These are phyloP conservation scores for Laburnicola sp. DNA, from an alignment of 2,329 filamentous ascomycete genomes.

Conservation along the genomic window DNA sequence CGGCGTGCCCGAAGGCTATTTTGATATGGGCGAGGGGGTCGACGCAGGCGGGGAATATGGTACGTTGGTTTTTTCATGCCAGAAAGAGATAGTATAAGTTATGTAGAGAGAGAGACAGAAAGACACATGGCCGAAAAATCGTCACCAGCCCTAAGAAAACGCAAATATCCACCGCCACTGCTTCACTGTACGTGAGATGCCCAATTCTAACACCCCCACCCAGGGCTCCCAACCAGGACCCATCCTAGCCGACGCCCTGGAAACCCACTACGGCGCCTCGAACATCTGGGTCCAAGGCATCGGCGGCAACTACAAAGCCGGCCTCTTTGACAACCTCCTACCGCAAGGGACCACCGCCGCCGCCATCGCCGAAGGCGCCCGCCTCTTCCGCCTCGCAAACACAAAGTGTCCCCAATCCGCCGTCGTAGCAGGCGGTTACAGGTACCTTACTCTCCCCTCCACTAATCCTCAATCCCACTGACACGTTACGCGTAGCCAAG, in stretches of 20 bases:
- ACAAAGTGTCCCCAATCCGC: slow-evolving; percentile 44
- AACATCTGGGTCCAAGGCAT: slow-evolving; percentile 39
- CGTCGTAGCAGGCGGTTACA: slow-evolving; percentile 48
- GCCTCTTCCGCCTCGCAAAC: slow-evolving; percentile 43
- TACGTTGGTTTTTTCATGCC: slow-evolving; percentile 5
- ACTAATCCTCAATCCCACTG: not conserved
- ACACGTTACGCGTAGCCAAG: slow-evolving; percentile 34
- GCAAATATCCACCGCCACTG: slow-evolving; percentile 1
- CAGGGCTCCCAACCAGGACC: slow-evolving; percentile 28
- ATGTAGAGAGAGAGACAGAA: no score
- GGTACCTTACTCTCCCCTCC: slow-evolving; percentile 20
- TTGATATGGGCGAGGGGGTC: slow-evolving; percentile 35
- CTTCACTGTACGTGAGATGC: not conserved
- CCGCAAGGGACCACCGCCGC: slow-evolving; percentile 35
- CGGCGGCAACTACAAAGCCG: slow-evolving; percentile 42
- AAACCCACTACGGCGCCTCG: slow-evolving; percentile 26
- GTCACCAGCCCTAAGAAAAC: not conserved
- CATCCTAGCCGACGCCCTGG: slow-evolving; percentile 24
- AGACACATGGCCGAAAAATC: no score
- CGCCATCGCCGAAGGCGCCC: slow-evolving; percentile 41
- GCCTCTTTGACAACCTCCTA: slow-evolving; percentile 39
- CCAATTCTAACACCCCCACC: slow-evolving; percentile 1
- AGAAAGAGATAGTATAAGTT: no score
- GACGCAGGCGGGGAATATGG: slow-evolving; percentile 34
- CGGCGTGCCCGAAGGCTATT: slow-evolving; percentile 29